phyloP scores from a whole-genome alignment of 1,284 basidiomycete species.

The Malassezia arunalokei region DNA sequence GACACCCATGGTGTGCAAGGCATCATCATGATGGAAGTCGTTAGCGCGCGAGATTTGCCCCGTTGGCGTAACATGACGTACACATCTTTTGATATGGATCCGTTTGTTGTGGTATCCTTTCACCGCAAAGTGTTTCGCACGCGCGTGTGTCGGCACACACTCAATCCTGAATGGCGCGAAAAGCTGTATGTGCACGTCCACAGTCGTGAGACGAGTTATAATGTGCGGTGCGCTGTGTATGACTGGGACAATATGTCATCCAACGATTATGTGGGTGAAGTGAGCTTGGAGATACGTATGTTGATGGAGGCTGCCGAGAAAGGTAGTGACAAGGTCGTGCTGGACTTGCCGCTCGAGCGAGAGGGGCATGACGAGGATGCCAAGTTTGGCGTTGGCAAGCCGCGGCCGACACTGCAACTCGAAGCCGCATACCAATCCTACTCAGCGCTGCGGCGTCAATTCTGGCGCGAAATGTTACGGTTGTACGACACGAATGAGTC shows the following conservation, averaged over 20 bases:
- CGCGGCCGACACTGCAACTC: conserved; percentile 27
- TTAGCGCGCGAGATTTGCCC: conserved; percentile 67
- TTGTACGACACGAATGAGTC: conserved; percentile 87
- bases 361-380: conserved; percentile 23
- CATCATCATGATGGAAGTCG: conserved; percentile 72
- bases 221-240: conserved; percentile 33
- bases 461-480: conserved; percentile 79
- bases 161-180: conserved; percentile 88
- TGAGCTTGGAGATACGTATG: conserved; percentile 22
- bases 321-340: conserved; percentile 18
- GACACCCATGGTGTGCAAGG: conserved; percentile 66
- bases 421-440: conserved; percentile 92
- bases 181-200: conserved; percentile 90
- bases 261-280: conserved; percentile 38
- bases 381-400: conserved; percentile 21
- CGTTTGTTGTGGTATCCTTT: conserved; percentile 87
- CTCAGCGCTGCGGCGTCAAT: conserved; percentile 52
- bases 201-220: conserved; percentile 59
- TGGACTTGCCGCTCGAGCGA: conserved; percentile 25
- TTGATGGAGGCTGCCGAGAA: conserved; percentile 19
- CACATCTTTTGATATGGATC: conserved; percentile 89
- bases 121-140: conserved; percentile 94
- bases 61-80: conserved; percentile 58
- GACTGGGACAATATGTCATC: conserved; percentile 43
- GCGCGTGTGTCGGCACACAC: conserved; percentile 51